These are phyloP conservation scores for Verticillium dahliae DNA, from an alignment of 2,329 filamentous ascomycete genomes.

Conservation along the genomic window DNA sequence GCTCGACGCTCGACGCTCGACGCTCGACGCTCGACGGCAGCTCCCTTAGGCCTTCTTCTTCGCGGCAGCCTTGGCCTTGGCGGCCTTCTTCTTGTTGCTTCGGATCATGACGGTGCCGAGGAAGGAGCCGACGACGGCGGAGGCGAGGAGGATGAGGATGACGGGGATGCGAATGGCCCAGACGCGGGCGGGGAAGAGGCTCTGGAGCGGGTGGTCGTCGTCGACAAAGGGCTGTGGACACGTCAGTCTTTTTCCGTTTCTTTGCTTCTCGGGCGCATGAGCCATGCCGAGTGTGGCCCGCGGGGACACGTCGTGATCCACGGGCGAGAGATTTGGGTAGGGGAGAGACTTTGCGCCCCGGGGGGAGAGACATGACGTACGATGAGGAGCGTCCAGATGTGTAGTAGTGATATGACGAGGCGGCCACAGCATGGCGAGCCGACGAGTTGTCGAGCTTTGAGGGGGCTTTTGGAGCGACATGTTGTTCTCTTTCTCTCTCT, in stretches of 20 bases:
- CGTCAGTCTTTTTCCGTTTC: slow-evolving; percentile 1
- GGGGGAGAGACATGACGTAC: slow-evolving; percentile 40
- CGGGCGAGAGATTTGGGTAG: background rate
- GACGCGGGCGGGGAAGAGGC: slow-evolving; percentile 91
- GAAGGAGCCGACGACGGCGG: slow-evolving; percentile 92
- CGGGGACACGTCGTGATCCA: background rate
- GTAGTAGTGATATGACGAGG: slow-evolving; percentile 73
- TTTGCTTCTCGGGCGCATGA: too few species aligned
- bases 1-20: background rate
- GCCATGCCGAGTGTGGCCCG: background rate
- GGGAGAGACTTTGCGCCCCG: slow-evolving; percentile 3
- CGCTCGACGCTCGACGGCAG: background rate
- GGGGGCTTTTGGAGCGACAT: background rate
- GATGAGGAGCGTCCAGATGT: slow-evolving; percentile 98
- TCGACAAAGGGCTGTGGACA: slow-evolving; percentile 84
- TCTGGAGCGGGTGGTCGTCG: slow-evolving; percentile 84
- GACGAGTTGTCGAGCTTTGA: slow-evolving; percentile 76
- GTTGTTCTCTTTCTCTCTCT: background rate
- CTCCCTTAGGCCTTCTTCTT: slow-evolving; percentile 74
- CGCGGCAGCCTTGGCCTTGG: slow-evolving; percentile 76
- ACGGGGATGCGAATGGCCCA: slow-evolving; percentile 99
- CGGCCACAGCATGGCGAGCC: slow-evolving; percentile 62
- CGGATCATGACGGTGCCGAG: slow-evolving; percentile 96
- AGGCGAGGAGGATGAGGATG: slow-evolving; percentile 86
- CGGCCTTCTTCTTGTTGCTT: slow-evolving; percentile 95